These are phyloP conservation scores for Rosa chinensis DNA, from an alignment of 306 rosid species.

Conservation along the genomic window DNA sequence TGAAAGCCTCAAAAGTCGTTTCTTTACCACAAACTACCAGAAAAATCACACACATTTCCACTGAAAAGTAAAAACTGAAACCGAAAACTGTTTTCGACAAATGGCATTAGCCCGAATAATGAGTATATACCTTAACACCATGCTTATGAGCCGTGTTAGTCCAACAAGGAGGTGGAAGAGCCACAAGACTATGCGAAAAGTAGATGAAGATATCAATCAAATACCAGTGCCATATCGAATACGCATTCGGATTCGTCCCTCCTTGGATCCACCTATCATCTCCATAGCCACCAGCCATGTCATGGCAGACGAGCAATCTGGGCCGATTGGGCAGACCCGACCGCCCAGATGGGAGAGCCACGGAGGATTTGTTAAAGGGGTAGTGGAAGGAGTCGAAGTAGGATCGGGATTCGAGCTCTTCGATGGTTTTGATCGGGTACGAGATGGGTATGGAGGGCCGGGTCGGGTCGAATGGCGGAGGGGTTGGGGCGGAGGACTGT, in stretches of 20 bases:
- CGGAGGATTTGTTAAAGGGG: slow-evolving; percentile 73
- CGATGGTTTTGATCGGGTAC: slow-evolving; percentile 79
- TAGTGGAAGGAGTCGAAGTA: slow-evolving; percentile 84
- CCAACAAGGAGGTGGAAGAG: slow-evolving; percentile 96
- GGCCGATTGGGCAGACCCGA: slow-evolving; percentile 59
- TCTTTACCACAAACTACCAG: background rate
- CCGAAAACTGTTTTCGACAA: background rate
- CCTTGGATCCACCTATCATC: slow-evolving; percentile 96
- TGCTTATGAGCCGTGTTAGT: slow-evolving; percentile 73
- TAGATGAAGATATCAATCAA: slow-evolving; percentile 85
- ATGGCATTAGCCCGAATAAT: background rate
- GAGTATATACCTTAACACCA: slow-evolving; percentile 71
- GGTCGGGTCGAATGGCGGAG: slow-evolving; percentile 59
- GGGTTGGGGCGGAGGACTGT: slow-evolving; percentile 18
- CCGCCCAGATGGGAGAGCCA: slow-evolving; percentile 34
- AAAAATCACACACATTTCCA: background rate
- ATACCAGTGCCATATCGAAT: slow-evolving; percentile 85
- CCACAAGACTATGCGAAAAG: slow-evolving; percentile 73
- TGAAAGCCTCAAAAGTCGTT: too few species aligned
- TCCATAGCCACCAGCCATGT: slow-evolving; percentile 79
- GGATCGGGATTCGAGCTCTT: slow-evolving; percentile 64
- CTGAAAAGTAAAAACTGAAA: background rate
- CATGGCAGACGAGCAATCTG: slow-evolving; percentile 83
- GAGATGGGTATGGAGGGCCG: slow-evolving; percentile 69
- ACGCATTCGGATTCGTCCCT: slow-evolving; percentile 73